Evolutionary conservation across 805 yeast species (phyloP).

Genomic region (Cyberlindnera nakhonratchasimensis): DNA sequence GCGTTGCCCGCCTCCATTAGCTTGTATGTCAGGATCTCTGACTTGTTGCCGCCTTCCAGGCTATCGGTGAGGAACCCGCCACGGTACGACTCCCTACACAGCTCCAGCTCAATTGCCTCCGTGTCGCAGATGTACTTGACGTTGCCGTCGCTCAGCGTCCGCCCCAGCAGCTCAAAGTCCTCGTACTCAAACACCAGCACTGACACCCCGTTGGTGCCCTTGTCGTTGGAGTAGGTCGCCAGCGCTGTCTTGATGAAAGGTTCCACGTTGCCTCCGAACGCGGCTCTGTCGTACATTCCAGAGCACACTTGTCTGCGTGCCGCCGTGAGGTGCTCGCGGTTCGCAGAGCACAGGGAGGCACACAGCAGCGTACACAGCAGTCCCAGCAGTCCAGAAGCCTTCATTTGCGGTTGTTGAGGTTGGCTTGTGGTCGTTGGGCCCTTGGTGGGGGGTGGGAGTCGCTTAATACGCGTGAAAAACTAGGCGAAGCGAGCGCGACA

Average conservation of each 20-base stretch:
- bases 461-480: neutral
- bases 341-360: constrained; percentile 24
- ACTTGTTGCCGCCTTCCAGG: constrained; percentile 40
- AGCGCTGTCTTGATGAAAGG: constrained; percentile 57
- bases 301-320: constrained; percentile 67
- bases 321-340: constrained; percentile 46
- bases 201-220: constrained; percentile 43
- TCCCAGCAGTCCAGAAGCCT: neutral
- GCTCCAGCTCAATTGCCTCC: constrained; percentile 48
- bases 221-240: constrained; percentile 25
- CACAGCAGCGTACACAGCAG: neutral
- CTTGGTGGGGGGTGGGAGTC: neutral
- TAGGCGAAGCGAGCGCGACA: neutral
- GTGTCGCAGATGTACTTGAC: constrained; percentile 73
- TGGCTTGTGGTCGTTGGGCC: too few relatives aligned
- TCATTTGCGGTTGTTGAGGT: too few relatives aligned
- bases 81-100: constrained; percentile 52
- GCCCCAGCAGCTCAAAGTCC: constrained; percentile 71
- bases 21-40: constrained; percentile 54
- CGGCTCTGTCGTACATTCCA: constrained; percentile 84
- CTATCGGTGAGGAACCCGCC: constrained; percentile 61
- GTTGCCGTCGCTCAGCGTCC: constrained; percentile 38
- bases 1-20: constrained; percentile 57
- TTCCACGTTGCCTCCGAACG: constrained; percentile 78
- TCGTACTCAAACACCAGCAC: constrained; percentile 80